Conservation (phyloP, 2,329 filamentous ascomycete species). For the Sporothrix schenckii region DNA sequence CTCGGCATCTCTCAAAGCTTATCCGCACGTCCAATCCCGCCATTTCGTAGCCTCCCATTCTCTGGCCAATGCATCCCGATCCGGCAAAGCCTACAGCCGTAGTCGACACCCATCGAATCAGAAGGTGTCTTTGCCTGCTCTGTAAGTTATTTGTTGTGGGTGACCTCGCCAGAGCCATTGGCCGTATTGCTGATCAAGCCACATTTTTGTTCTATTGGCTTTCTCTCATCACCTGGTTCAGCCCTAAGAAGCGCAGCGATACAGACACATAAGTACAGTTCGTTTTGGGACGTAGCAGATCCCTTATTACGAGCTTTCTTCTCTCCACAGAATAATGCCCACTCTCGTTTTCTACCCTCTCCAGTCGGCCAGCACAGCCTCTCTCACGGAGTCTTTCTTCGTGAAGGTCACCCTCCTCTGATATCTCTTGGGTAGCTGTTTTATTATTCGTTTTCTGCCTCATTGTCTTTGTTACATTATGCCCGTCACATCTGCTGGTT, state of each 20-base stretch:
- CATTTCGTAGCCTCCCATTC: neutral
- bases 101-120: neutral
- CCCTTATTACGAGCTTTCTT: neutral
- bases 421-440: neutral
- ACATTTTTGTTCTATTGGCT: neutral
- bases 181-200: neutral
- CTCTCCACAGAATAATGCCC: neutral
- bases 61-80: constrained; percentile 13
- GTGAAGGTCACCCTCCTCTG: neutral
- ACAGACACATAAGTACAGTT: neutral
- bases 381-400: constrained; percentile 2
- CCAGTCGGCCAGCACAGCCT: neutral
- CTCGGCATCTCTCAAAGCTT: neutral
- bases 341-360: neutral
- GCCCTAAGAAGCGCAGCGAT: constrained; percentile 7
- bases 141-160: neutral
- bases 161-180: neutral
- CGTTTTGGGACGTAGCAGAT: constrained; percentile 10
- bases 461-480: neutral
- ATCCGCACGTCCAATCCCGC: neutral
- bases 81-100: constrained; percentile 9
- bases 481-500: constrained; percentile 4
- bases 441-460: neutral
- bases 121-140: neutral
- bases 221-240: constrained; percentile 3